Evolutionary conservation across 78 protist species (phyloP), one percentile per base, ranked within the genome.

Genomic region (Dictyostelium intermedium): DNA sequence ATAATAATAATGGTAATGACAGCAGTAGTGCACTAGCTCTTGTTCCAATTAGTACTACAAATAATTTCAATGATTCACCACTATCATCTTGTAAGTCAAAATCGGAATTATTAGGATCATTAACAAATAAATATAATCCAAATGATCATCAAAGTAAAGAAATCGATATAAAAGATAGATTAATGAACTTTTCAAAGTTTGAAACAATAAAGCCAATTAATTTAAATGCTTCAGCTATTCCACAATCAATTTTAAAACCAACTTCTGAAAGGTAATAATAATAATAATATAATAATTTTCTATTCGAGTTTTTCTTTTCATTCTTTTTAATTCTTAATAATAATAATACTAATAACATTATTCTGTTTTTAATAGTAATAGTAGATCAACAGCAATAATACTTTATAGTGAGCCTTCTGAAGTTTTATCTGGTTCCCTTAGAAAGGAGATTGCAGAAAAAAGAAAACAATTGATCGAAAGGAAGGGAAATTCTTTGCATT

Each of bases 341-440:
- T 5, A 56, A n/a, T 1, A 27, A 39, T 37, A 20, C 20, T 81
- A 82, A 56, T 25, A 78, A n/a, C n/a, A n/a, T n/a, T 5, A 34
- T 3, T 35, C 25, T 34, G n/a, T 25, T 27, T 79, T 34, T 30
- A 5, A 18, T 32, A 50, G 23, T 25, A 41, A 9, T 3, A 82
- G 50, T 82, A 56, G 63, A 23, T 56, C 86, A 35, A 81, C 45
- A 41, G 85, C 85, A 81, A 45, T 82, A 14, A 82, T 82, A 56
- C 66, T 82, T 34, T 82, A 56, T 60, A 56, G 74, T 14, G 86
- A 82, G 2, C 86, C 86, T 1, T 56, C 50, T 35, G 86, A 82
- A 35, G 60, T 82, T 35, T 56, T 82, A 30, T 60, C 70, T 2
- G 86, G 86, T 25, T 82, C 86, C 1, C 39, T 82, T 6, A 82